Evolutionary conservation across 176 grass and related monocot species (phyloP).

Genomic region (Carex pumila): DNA sequence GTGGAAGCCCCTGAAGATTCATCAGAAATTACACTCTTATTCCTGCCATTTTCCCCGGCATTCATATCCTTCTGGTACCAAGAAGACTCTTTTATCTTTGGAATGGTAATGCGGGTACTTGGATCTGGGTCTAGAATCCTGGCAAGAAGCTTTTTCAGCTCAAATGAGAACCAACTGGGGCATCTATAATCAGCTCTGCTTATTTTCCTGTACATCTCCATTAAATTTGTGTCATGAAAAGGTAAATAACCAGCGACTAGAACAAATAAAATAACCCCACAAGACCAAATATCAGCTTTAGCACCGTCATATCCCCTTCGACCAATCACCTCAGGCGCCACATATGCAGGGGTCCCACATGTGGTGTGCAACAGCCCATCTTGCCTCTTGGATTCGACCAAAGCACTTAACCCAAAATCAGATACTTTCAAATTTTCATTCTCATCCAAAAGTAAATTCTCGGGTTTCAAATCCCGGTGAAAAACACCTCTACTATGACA

Average conservation of each 20-base stretch:
- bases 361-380: conserved; percentile 82
- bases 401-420: conserved; percentile 96
- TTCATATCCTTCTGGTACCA: conserved; percentile 59
- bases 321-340: conserved; percentile 78
- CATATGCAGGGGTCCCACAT: conserved; percentile 96
- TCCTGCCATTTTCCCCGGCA: conserved; percentile 13
- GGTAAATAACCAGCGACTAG: conserved; percentile 82
- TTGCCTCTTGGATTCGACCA: conserved; percentile 66
- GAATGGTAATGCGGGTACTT: conserved; percentile 64
- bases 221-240: conserved; percentile 91
- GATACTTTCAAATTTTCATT: conserved; percentile 82
- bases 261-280: conserved; percentile 87
- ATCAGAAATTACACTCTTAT: conserved; percentile 13
- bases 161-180: conserved; percentile 58
- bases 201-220: conserved; percentile 91
- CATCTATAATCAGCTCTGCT: conserved; percentile 69
- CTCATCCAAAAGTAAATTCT: conserved; percentile 88
- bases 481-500: conserved; percentile 90
- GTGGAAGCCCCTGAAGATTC: conserved; percentile 6
- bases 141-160: conserved; percentile 52
- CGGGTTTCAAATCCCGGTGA: conserved; percentile 87
- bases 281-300: conserved; percentile 87
- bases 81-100: conserved; percentile 55
- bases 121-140: conserved; percentile 79
- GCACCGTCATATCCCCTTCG: conserved; percentile 85